Conservation (phyloP, 1,139 yeast species). For the Meyerozyma smithsonii region DNA sequence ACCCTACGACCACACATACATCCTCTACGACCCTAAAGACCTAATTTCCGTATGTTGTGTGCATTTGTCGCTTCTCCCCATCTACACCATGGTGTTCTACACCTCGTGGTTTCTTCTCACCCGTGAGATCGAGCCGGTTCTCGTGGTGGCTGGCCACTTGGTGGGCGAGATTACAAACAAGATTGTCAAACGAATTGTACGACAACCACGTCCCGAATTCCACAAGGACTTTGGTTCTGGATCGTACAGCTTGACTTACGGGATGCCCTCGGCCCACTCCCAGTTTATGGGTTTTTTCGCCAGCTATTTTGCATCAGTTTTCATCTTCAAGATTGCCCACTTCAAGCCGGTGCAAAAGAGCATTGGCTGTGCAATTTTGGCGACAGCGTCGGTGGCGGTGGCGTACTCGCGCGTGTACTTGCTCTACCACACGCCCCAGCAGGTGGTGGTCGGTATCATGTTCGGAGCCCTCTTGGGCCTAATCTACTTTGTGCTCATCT, state of each 20-base stretch:
- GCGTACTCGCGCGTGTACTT: constrained; percentile 75
- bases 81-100: constrained; percentile 72
- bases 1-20: constrained; percentile 70
- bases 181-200: constrained; percentile 55
- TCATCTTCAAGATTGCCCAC: constrained; percentile 25
- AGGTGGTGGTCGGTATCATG: constrained; percentile 68
- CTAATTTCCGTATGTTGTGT: constrained; percentile 59
- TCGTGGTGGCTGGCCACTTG: constrained; percentile 84
- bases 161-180: constrained; percentile 71
- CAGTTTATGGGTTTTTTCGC: constrained; percentile 91
- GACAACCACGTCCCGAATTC: constrained; percentile 71
- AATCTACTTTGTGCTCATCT: constrained; percentile 50
- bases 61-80: constrained; percentile 77
- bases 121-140: constrained; percentile 80
- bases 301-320: constrained; percentile 51
- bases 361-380: constrained; percentile 20
- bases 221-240: constrained; percentile 48
- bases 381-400: constrained; percentile 42
- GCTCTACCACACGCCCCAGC: constrained; percentile 68
- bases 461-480: constrained; percentile 61
- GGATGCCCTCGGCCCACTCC: constrained; percentile 97
- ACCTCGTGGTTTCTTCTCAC: constrained; percentile 79
- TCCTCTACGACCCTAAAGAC: constrained; percentile 71
- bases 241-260: constrained; percentile 59
- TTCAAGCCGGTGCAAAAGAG: constrained; percentile 18